Conservation (phyloP, 192 early-diverging fungal species). For the Rhizoclosmatium sp. region DNA sequence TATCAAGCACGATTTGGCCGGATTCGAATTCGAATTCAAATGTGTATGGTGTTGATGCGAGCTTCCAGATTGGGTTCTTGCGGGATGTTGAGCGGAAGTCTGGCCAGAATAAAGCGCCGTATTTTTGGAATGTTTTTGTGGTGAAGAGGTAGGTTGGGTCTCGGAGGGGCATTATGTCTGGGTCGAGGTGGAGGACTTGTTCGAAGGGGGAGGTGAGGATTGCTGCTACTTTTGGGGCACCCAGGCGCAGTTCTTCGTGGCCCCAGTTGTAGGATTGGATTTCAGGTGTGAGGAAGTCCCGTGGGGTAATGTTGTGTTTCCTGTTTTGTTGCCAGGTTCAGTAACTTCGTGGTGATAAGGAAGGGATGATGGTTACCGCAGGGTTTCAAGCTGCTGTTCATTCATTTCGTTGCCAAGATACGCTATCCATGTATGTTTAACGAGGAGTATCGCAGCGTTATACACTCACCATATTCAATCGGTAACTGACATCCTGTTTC, state of each 20-base stretch:
- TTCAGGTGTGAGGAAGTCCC: slow-evolving; percentile 7
- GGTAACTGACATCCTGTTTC: slow-evolving; percentile 7
- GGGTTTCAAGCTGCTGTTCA: neutral
- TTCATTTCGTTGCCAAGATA: slow-evolving; percentile 20
- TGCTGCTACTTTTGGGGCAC: slow-evolving; percentile 10
- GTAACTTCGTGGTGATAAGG: neutral
- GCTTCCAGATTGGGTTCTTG: slow-evolving; percentile 24
- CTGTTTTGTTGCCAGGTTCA: neutral
- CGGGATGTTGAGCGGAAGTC: slow-evolving; percentile 3
- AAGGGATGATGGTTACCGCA: neutral
- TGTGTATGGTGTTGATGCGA: slow-evolving; percentile 4
- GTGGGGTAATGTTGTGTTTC: slow-evolving; percentile 23
- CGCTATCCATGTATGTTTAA: neutral
- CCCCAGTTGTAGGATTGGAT: slow-evolving; percentile 17
- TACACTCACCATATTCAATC: slow-evolving; percentile 29
- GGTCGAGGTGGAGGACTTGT: slow-evolving; percentile 55
- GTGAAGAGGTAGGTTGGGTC: slow-evolving; percentile 56
- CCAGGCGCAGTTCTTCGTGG: slow-evolving; percentile 23
- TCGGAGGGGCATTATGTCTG: slow-evolving; percentile 50
- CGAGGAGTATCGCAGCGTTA: neutral
- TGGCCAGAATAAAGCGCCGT: slow-evolving; percentile 54
- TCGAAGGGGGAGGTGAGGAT: slow-evolving; percentile 41
- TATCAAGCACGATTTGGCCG: slow-evolving; percentile 30
- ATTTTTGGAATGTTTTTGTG: slow-evolving; percentile 35
- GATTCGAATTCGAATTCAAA: slow-evolving; percentile 34